Conservation (phyloP, 768 basidiomycete genomes). For the Naganishia antarctica region DNA sequence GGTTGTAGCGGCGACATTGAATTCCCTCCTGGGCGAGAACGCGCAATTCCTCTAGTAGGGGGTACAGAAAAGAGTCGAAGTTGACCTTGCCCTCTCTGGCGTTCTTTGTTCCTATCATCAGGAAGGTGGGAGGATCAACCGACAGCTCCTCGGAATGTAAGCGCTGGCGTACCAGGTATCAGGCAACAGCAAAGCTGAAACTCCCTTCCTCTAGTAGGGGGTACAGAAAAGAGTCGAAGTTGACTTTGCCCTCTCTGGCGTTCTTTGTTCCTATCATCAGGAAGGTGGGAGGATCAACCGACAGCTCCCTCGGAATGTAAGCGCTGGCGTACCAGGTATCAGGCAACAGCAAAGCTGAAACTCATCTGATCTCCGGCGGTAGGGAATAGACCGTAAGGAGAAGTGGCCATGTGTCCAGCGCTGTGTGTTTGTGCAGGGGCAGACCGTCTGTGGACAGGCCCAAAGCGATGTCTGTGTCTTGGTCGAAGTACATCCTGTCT, state of each 20-base stretch:
- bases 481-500: not conserved
- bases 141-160: not conserved
- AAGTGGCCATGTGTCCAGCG: not conserved
- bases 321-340: not conserved
- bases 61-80: not conserved
- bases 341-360: constrained; percentile 1
- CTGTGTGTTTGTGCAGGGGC: not conserved
- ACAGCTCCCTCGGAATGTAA: not conserved
- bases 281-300: not conserved
- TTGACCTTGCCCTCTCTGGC: not conserved
- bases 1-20: constrained; percentile 4
- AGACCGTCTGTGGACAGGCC: not conserved
- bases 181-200: no score
- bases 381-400: not conserved
- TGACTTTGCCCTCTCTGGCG: not conserved
- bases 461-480: not conserved
- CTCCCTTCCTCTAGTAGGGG: not conserved
- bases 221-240: not conserved
- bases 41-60: not conserved
- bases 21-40: not conserved
- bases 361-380: not conserved
- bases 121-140: not conserved
- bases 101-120: not conserved
- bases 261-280: not conserved
- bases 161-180: not conserved